Base-by-base conservation (phyloP, 257 asterid species). In the Solanum virginianum region DNA sequence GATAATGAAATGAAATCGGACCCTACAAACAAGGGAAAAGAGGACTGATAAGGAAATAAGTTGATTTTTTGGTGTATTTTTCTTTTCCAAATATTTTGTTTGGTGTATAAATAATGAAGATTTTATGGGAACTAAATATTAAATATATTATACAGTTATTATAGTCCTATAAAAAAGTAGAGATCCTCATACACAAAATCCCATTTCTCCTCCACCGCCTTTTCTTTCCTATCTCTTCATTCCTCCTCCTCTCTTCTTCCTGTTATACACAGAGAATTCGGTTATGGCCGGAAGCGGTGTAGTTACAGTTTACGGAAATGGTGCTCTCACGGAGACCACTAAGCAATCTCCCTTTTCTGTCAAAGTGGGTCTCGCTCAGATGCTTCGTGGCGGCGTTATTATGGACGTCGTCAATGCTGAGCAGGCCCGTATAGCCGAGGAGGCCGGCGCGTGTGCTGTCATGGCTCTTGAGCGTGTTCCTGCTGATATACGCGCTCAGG, bases 391-490 rank as follows among this genome's bases (percentile, higher is more conserved):
- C 87, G 98, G 98, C 87, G 98, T 95, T 1, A 95, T 95, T 88
- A 95, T 95, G 98, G 98, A 95, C 90, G 98, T 95, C 81, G 97
- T 95, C 84, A 94, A 69, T n/a, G 86, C 98, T 6, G 98, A 95
- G 72, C 98, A 95, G 49, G 98, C 98, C 75, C 94, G 98, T n/a
- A 87, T 95, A 87, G 98, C 98, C 4, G 98, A 95, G 88, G 98
- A 94, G 51, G 98, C 98, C 65, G 98, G 98, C 57, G 97, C 98
- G 5, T 95, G 98, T 87, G 98, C 98, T 81, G 98, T 95, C 86
- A 95, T 95, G 98, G 98, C 98, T 4, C 86, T 95, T 5, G 98
- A 95, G 89, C 98, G 98, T 70, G 98, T 95, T 24, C 98, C 98
- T 62, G 98, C 98, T 75, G 98, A 95, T 86, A 95, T 94, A 88